These are phyloP conservation scores for Globisporangium cystogenes DNA, from an alignment of 352 stramenopile species.

Conservation along the genomic window DNA sequence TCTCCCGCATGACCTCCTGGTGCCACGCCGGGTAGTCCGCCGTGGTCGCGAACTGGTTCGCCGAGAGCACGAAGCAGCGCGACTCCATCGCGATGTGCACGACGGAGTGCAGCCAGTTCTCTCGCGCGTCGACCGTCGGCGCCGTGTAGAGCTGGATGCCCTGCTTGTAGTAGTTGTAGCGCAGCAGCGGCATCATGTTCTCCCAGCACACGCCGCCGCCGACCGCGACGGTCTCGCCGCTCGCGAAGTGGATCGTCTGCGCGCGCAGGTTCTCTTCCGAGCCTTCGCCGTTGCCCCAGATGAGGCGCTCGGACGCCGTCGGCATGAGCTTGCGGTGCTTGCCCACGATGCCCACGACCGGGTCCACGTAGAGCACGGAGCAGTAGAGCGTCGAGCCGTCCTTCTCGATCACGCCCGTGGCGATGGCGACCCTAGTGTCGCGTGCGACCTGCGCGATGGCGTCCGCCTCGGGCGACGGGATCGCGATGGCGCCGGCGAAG, in stretches of 20 bases:
- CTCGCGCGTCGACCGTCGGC: conserved; percentile 18
- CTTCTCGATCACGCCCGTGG: conserved; percentile 17
- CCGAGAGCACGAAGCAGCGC: conserved; percentile 24
- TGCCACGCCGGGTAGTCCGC: conserved; percentile 18
- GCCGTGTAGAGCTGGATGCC: conserved; percentile 19
- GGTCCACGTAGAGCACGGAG: conserved; percentile 18
- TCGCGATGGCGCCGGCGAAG: conserved; percentile 11
- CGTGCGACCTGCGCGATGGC: conserved; percentile 14
- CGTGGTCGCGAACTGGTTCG: conserved; percentile 21
- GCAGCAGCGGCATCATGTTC: conserved; percentile 26
- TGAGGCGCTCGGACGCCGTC: conserved; percentile 20
- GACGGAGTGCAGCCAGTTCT: conserved; percentile 20
- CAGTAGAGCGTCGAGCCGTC: conserved; percentile 20
- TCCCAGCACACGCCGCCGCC: conserved; percentile 21
- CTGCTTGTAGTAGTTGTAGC: conserved; percentile 21
- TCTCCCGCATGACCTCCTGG: conserved; percentile 8
- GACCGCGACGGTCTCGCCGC: conserved; percentile 7
- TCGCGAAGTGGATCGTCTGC: conserved; percentile 10
- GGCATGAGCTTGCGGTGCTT: conserved; percentile 25
- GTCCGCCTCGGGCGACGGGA: conserved; percentile 16
- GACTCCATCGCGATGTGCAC: conserved; percentile 23
- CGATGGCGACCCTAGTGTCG: conserved; percentile 8
- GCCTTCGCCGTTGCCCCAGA: conserved; percentile 19
- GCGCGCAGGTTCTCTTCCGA: conserved; percentile 17
- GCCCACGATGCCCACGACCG: conserved; percentile 15